Evolutionary conservation across 2,329 filamentous ascomycete genomes (phyloP), one percentile per base, ranked within the genome.

Genomic region (Leptodontidium sp.): DNA sequence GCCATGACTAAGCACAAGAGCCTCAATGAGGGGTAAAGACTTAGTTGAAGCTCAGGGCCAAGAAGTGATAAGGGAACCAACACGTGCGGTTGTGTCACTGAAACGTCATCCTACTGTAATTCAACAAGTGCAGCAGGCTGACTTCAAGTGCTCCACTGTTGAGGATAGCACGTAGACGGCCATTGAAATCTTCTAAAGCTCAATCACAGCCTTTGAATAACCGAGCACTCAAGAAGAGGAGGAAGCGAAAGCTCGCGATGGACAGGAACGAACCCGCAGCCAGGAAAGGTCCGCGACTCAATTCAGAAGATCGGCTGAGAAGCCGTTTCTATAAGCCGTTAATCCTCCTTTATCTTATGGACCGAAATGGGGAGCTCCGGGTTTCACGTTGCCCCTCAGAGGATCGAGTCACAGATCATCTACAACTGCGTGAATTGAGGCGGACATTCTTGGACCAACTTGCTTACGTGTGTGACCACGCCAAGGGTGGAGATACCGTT

Each of bases 271-370:
- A 52, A 49, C 53, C 45, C 43, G 32, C 50, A 67, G 38, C 55
- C 24, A 53, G 35, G 58, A 69, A 69, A 47, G 40, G 55, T 9
- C 53, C 66, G 15, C 66, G 68, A 63, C 32, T 70, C 1, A 57
- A 21, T 45, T 38, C 58, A 47, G 66, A 70, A 64, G 57, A 68
- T 61, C 57, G 66, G 11, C 65, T 71, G 17, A 61, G 21, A 32
- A 68, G 61, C 38, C 69, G 69, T 32, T 69, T 71, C 53, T 69
- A 69, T 61, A 61, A 69, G 65, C 69, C 69, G 15, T 61, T 71
- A 49, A 57, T 69, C 61, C 67, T 71, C 32, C 52, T 69, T 26
- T 61, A 71, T 66, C 26, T 71, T 68, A 35, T 71, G 21, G 67
- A 69, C 49, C 57, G 40, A 68, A 71, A 66, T 61, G 69, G 67